Percentiles rank a stretch among this genome's conserved stretches.
These are phyloP conservation scores for Antrodiella citrinella DNA, from an alignment of 768 basidiomycete genomes.

Conservation along the genomic window DNA sequence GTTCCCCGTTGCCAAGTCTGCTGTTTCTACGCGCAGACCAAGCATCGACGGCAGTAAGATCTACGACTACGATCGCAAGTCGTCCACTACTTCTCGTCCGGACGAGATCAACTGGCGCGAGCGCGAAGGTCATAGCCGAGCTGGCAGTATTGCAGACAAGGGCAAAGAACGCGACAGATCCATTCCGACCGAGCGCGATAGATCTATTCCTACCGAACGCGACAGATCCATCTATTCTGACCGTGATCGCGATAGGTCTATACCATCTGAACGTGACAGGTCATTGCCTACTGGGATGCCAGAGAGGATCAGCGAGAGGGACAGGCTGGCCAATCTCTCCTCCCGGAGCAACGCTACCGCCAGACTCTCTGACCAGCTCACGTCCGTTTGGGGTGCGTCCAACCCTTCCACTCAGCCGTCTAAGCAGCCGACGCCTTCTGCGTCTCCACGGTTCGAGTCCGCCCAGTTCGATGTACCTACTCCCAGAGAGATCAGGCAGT, in stretches of 20 bases:
- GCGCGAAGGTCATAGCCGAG: slow-evolving; percentile 9
- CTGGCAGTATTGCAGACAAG: slow-evolving; percentile 13
- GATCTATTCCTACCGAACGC: slow-evolving; percentile 16
- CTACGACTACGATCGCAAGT: neutral
- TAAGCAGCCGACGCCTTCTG: slow-evolving; percentile 8
- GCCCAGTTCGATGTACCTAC: slow-evolving; percentile 2
- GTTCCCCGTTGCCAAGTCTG: slow-evolving; percentile 4
- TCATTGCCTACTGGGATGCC: slow-evolving; percentile 12
- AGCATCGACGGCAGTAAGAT: neutral
- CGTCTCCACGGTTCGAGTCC: neutral
- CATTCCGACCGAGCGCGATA: slow-evolving; percentile 17
- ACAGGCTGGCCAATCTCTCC: slow-evolving; percentile 23
- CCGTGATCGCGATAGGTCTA: too few species aligned
- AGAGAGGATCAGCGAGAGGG: slow-evolving; percentile 25
- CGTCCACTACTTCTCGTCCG: slow-evolving; percentile 2
- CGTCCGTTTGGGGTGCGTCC: slow-evolving; percentile 38
- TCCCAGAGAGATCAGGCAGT: neutral
- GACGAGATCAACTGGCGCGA: slow-evolving; percentile 6
- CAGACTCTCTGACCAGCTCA: slow-evolving; percentile 33
- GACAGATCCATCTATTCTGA: slow-evolving; percentile 17
- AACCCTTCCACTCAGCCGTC: slow-evolving; percentile 6
- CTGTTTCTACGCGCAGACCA: slow-evolving; percentile 1
- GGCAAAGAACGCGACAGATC: slow-evolving; percentile 21
- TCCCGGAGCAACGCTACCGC: slow-evolving; percentile 14
- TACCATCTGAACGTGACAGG: too few species aligned